Evolutionary conservation across 208 protist species (phyloP).

Genomic region (Leishmania tropica): DNA sequence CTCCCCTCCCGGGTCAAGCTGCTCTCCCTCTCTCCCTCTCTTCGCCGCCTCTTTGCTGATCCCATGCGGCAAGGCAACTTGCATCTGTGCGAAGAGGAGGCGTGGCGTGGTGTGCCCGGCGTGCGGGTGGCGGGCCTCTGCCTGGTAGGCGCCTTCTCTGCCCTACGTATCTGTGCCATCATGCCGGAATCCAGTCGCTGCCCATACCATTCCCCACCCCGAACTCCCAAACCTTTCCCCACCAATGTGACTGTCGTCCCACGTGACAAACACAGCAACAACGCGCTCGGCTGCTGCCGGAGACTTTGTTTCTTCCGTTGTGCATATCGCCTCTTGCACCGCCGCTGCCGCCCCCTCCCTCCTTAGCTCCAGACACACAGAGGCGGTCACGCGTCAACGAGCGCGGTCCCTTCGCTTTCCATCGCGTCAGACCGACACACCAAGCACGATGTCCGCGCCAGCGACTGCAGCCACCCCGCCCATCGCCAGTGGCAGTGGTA

Average conservation of each 20-base stretch:
- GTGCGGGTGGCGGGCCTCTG: background rate
- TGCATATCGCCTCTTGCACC: background rate
- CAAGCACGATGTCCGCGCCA: constrained; percentile 4
- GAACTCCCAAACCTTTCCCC: too few relatives aligned
- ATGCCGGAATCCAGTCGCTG: background rate
- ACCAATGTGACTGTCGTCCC: background rate
- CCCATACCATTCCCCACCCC: background rate
- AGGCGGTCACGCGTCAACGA: background rate
- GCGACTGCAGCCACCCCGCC: background rate
- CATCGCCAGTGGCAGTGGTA: background rate
- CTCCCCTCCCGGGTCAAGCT: background rate
- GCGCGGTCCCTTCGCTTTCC: background rate
- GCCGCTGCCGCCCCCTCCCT: background rate
- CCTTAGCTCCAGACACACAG: background rate
- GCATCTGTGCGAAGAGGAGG: background rate
- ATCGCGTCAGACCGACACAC: background rate
- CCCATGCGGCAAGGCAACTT: background rate
- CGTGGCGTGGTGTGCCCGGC: background rate
- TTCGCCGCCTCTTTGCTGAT: background rate
- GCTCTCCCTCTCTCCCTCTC: background rate
- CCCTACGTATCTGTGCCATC: background rate
- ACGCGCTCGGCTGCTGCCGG: background rate
- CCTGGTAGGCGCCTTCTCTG: background rate
- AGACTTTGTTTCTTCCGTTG: background rate
- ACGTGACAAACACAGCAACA: background rate